Evolutionary conservation across 768 basidiomycete species (phyloP).

Genomic region (Suillus lakei): DNA sequence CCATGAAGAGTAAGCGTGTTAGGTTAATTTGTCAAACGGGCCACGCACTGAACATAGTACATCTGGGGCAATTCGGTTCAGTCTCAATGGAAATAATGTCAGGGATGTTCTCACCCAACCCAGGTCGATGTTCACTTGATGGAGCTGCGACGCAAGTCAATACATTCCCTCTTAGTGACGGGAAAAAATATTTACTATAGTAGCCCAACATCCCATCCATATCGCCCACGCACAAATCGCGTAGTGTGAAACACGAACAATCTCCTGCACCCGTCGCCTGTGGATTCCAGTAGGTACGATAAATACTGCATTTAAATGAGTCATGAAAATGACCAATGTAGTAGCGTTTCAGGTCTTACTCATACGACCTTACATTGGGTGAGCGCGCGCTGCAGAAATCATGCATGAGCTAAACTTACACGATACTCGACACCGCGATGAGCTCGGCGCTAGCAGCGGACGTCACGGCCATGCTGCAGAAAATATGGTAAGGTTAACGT

Average conservation of each 20-base stretch:
- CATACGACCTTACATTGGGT: conserved; percentile 32
- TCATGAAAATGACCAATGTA: neutral
- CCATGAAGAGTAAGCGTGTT: neutral
- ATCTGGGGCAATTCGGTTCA: conserved; percentile 20
- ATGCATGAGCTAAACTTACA: conserved; percentile 22
- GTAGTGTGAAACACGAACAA: conserved; percentile 39
- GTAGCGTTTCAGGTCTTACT: conserved; percentile 23
- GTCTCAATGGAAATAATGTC: neutral
- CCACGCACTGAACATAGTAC: conserved; percentile 39
- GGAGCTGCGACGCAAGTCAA: conserved; percentile 22
- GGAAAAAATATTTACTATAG: conserved; percentile 28
- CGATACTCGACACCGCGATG: conserved; percentile 34
- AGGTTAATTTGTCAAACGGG: neutral
- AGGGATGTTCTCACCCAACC: conserved; percentile 32
- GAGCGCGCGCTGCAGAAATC: neutral
- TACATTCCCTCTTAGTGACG: neutral
- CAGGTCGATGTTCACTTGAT: conserved; percentile 38
- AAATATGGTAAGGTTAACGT: neutral
- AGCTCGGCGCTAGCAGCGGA: conserved; percentile 39
- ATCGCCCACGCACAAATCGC: conserved; percentile 41
- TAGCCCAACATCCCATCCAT: conserved; percentile 43
- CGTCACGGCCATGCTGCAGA: conserved; percentile 37
- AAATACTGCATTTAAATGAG: conserved; percentile 22
- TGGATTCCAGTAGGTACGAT: conserved; percentile 39
- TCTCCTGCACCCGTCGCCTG: conserved; percentile 36